These are phyloP conservation scores for Trichosporon ovoides DNA, from an alignment of 1,284 basidiomycete species.

Conservation along the genomic window DNA sequence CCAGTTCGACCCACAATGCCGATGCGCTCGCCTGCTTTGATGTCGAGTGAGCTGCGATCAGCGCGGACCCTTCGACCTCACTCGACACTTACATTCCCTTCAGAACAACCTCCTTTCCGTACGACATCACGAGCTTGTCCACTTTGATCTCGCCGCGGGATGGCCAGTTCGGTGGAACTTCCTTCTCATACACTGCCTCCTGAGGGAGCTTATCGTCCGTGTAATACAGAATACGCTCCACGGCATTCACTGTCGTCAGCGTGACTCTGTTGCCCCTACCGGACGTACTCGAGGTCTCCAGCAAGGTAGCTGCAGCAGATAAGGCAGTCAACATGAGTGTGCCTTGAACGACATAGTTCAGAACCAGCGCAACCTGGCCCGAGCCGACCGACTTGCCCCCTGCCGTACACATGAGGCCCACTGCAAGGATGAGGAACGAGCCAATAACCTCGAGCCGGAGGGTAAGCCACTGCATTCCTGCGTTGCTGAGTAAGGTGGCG, in stretches of 20 bases:
- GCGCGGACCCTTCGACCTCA: constrained; percentile 12
- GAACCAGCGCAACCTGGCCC: constrained; percentile 63
- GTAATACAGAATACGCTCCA: constrained; percentile 65
- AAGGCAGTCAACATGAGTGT: constrained; percentile 49
- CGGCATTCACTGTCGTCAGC: constrained; percentile 55
- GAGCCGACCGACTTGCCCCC: constrained; percentile 56
- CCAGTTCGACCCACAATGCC: constrained; percentile 50
- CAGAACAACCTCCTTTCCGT: constrained; percentile 51
- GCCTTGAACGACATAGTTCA: constrained; percentile 55
- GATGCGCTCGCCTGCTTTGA: not conserved
- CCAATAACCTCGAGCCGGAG: constrained; percentile 68
- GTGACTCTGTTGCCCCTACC: not conserved
- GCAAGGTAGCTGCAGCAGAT: constrained; percentile 57
- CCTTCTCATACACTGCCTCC: constrained; percentile 60
- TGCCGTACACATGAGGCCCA: constrained; percentile 51
- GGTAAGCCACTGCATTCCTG: constrained; percentile 59
- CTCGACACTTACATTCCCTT: constrained; percentile 43
- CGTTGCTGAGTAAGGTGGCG: constrained; percentile 77
- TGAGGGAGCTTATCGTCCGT: constrained; percentile 54
- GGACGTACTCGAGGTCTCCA: not conserved
- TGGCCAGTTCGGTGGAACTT: constrained; percentile 53
- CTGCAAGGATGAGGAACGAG: constrained; percentile 59
- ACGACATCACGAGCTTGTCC: constrained; percentile 45
- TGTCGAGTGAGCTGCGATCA: constrained; percentile 17
- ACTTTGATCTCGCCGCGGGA: constrained; percentile 35